These are phyloP conservation scores for Talinum fruticosum DNA, from an alignment of 148 eudicot species.

Conservation along the genomic window DNA sequence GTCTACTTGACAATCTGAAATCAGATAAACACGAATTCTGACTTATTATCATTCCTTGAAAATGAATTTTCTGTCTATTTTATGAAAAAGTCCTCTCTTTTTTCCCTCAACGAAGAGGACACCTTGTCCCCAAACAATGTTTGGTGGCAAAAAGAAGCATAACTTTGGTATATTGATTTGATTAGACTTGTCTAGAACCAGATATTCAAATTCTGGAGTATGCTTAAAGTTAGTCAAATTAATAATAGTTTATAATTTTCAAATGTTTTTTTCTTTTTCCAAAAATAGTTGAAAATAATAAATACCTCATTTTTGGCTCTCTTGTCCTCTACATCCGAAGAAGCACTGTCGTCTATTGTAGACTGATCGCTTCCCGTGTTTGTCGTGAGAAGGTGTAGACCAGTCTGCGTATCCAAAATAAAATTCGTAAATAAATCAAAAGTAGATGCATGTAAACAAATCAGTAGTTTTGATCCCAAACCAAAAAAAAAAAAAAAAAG, in stretches of 20 bases:
- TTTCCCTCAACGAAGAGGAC: too few species aligned
- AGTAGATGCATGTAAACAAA: not conserved
- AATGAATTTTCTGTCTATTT: too few species aligned
- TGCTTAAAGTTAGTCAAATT: too few species aligned
- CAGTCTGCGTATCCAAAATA: conserved; percentile 38
- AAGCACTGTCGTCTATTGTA: conserved; percentile 59
- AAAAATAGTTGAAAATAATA: not conserved
- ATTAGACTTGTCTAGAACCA: too few species aligned
- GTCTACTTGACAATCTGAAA: too few species aligned
- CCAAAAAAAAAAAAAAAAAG: not conserved
- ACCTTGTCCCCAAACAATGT: too few species aligned
- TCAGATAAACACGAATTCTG: too few species aligned
- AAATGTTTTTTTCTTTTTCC: not conserved
- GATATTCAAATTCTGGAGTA: too few species aligned
- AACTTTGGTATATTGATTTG: too few species aligned
- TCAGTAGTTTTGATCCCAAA: not conserved
- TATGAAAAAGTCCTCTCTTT: too few species aligned
- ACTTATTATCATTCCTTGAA: too few species aligned
- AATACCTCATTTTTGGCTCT: conserved; percentile 62
- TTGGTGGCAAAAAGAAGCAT: too few species aligned
- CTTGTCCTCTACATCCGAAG: conserved; percentile 50
- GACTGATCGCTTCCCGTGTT: conserved; percentile 70
- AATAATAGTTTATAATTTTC: not conserved
- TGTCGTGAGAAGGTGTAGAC: conserved; percentile 66
- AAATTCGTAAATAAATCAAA: not conserved